phyloP scores from a whole-genome alignment of 257 asterid species.

The Misopates orontium region DNA sequence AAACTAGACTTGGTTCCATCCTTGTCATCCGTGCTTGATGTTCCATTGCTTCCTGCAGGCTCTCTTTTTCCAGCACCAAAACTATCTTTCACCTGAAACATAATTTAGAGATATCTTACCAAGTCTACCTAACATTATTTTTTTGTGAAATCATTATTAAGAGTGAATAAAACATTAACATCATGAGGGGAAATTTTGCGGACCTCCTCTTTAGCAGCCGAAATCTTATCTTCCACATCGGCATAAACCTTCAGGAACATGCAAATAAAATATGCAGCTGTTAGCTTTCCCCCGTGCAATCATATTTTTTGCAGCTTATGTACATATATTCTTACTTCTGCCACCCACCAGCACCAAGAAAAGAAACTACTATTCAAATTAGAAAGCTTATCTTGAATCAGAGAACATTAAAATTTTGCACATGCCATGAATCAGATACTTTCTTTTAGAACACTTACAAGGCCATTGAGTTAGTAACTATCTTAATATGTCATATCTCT shows the following conservation, averaged over 20 bases:
- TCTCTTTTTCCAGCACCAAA: constrained; percentile 73
- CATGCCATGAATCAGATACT: neutral
- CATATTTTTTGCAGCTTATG: neutral
- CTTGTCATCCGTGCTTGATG: constrained; percentile 37
- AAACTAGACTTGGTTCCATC: constrained; percentile 42
- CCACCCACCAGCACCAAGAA: constrained; percentile 14
- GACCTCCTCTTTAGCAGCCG: constrained; percentile 90
- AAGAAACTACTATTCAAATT: neutral
- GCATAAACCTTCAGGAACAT: constrained; percentile 62
- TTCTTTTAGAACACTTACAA: neutral
- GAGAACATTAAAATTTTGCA: too few relatives aligned
- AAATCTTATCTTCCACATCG: constrained; percentile 73
- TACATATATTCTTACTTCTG: neutral
- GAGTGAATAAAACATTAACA: neutral
- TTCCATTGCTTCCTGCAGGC: constrained; percentile 40
- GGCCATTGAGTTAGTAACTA: neutral
- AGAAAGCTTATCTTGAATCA: too few relatives aligned
- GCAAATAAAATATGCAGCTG: constrained; percentile 19
- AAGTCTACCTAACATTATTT: neutral
- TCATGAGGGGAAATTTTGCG: constrained; percentile 27
- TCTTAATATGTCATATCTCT: too few relatives aligned
- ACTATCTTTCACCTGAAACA: constrained; percentile 69
- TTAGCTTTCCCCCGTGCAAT: constrained; percentile 17
- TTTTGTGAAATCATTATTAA: neutral
- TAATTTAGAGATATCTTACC: constrained; percentile 17